Percentiles rank a stretch among this genome's conserved stretches.
Evolutionary conservation across 2,329 filamentous ascomycete genomes (phyloP).

Genomic region (Sporothrix schenckii): DNA sequence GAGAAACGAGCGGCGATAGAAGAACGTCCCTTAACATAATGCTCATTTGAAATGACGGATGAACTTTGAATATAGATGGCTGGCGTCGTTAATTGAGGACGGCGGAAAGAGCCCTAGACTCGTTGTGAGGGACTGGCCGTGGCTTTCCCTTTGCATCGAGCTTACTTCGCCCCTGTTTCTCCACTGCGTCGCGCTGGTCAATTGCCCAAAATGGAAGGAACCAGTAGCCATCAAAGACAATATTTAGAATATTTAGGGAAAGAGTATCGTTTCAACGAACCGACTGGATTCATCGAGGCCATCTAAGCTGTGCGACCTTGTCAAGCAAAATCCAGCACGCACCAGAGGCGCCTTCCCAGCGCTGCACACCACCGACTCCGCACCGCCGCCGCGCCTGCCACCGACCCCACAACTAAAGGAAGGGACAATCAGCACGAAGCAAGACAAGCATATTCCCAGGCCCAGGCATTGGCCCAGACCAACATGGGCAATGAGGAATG

Average conservation of each 20-base stretch:
- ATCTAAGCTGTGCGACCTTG: neutral
- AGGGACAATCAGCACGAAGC: neutral
- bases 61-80: neutral
- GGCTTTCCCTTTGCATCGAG: neutral
- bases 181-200: neutral
- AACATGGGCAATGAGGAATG: neutral
- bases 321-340: neutral
- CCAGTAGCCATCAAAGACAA: neutral
- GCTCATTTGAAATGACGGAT: neutral
- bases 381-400: neutral
- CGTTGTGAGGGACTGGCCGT: neutral
- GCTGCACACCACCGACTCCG: conserved; percentile 4
- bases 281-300: neutral
- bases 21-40: neutral
- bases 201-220: neutral
- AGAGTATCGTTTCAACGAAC: neutral
- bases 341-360: neutral
- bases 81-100: neutral
- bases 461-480: neutral
- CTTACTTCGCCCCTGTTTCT: neutral
- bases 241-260: neutral
- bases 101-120: conserved; percentile 16
- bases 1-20: neutral
- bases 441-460: neutral
- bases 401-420: conserved; percentile 1